Evolutionary conservation across 257 asterid genomes (phyloP), one percentile per base, ranked within the genome.

Genomic region (Cynanchum wilfordii): DNA sequence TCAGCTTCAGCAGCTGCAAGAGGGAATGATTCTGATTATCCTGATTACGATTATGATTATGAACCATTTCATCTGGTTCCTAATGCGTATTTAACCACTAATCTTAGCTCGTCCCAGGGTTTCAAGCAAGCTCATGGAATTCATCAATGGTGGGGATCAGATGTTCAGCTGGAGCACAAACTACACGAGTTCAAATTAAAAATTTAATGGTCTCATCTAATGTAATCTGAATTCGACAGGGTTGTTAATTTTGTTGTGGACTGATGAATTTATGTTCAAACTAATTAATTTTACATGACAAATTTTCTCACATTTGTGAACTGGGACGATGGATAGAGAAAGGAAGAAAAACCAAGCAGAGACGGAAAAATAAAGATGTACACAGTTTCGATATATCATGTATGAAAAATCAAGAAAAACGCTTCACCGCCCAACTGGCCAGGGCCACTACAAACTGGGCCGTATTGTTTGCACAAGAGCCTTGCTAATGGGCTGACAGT

Each of bases 61-160:
- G 92, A 87, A 27, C 88, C 96, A 1, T 69, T 78, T n/a, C 97
- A 92, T 80, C 87, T 90, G 3, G 47, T 92, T 30, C 97, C 98
- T 36, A 83, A 82, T 33, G 98, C 96, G 27, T 75, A 83, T 79
- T 57, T 90, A 71, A 84, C 86, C 4, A 56, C 79, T 8, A 90
- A 84, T 38, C 40, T 10, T 29, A 76, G 86, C 10, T 79, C 84
- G 38, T 49, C 74, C 24, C 40, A 38, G 72, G 77, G 59, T 47
- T 84, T 84, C 13, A 79, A 74, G 76, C 82, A 84, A 70, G 95
- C 86, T 72, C 96, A 89, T 78, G 89, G 89, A 68, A 76, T 91
- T 77, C 83, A 82, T 24, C 96, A 89, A 30, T 91, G 97, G 97
- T 87, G 97, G 95, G 85, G 74, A 40, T 4, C 74, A 22, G 66